Evolutionary conservation across 805 yeast genomes (phyloP).

Genomic region (Cyberlindnera amylophila): DNA sequence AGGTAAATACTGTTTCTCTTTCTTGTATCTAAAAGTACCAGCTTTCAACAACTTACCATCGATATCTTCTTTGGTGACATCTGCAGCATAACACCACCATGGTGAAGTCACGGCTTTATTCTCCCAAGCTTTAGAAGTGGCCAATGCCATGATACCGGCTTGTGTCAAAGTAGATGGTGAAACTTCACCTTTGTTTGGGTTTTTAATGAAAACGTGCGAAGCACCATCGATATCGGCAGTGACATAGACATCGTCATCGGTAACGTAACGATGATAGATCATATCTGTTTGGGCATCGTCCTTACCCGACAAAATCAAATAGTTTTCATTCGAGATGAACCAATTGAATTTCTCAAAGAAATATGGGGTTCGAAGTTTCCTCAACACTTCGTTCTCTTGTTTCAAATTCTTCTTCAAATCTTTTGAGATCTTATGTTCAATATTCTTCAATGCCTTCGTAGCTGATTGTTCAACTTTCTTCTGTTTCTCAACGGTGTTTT

Average conservation of each 20-base stretch:
- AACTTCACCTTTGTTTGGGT: slow-evolving; percentile 67
- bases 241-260: slow-evolving; percentile 67
- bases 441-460: slow-evolving; percentile 72
- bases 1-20: slow-evolving; percentile 58
- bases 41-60: slow-evolving; percentile 56
- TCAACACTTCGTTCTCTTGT: slow-evolving; percentile 49
- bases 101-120: slow-evolving; percentile 77
- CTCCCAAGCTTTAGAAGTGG: slow-evolving; percentile 88
- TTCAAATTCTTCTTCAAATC: slow-evolving; percentile 65
- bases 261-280: slow-evolving; percentile 74
- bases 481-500: slow-evolving; percentile 72
- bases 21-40: slow-evolving; percentile 54
- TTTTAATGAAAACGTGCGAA: slow-evolving; percentile 73
- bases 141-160: slow-evolving; percentile 82
- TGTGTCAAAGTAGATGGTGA: slow-evolving; percentile 88
- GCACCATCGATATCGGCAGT: slow-evolving; percentile 72
- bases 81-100: slow-evolving; percentile 74
- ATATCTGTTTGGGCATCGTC: slow-evolving; percentile 77
- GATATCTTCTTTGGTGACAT: slow-evolving; percentile 66
- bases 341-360: slow-evolving; percentile 95
- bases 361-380: slow-evolving; percentile 62
- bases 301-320: slow-evolving; percentile 80
- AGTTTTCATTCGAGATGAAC: slow-evolving; percentile 91
- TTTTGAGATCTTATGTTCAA: slow-evolving; percentile 69
- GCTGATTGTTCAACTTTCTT: slow-evolving; percentile 77